Evolutionary conservation across 768 basidiomycete genomes (phyloP).

Genomic region (Rubroboletus pulcherrimus): DNA sequence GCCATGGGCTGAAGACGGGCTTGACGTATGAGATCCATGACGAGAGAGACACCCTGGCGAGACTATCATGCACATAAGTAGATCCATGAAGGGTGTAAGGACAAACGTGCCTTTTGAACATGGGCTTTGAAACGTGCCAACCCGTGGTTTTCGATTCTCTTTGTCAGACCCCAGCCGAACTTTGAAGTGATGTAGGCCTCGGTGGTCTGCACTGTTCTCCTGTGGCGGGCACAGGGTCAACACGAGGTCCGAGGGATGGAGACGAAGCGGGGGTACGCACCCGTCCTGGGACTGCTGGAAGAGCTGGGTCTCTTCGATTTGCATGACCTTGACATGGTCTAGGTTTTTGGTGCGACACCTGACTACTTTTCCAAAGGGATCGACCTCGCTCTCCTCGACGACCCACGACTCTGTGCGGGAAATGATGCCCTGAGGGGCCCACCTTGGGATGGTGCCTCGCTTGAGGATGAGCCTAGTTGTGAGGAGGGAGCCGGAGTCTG

Average conservation of each 20-base stretch:
- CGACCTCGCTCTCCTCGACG: conserved; percentile 91
- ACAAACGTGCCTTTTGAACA: conserved; percentile 65
- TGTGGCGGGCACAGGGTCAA: conserved; percentile 26
- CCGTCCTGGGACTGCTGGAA: conserved; percentile 68
- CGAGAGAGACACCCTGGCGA: conserved; percentile 82
- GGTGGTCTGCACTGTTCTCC: conserved; percentile 80
- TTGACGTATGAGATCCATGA: conserved; percentile 75
- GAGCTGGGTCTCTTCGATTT: conserved; percentile 78
- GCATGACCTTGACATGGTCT: conserved; percentile 92
- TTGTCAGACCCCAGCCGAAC: conserved; percentile 88
- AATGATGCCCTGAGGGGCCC: conserved; percentile 83
- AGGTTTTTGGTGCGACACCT: conserved; percentile 83
- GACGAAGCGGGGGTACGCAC: conserved; percentile 41
- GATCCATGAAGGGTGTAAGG: neutral
- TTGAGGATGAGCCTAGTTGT: conserved; percentile 93
- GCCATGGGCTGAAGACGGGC: conserved; percentile 58
- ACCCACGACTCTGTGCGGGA: conserved; percentile 90
- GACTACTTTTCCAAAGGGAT: conserved; percentile 74
- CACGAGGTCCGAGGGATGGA: neutral
- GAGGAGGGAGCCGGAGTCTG: conserved; percentile 67
- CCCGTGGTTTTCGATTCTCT: conserved; percentile 82
- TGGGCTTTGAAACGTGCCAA: conserved; percentile 83
- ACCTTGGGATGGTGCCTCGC: conserved; percentile 83
- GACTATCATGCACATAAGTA: conserved; percentile 45
- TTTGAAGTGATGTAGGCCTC: conserved; percentile 85